Percentiles rank a stretch among this genome's conserved stretches.
Evolutionary conservation across 2,329 filamentous ascomycete species (phyloP).

Genomic region (Aspergillus sclerotialis): DNA sequence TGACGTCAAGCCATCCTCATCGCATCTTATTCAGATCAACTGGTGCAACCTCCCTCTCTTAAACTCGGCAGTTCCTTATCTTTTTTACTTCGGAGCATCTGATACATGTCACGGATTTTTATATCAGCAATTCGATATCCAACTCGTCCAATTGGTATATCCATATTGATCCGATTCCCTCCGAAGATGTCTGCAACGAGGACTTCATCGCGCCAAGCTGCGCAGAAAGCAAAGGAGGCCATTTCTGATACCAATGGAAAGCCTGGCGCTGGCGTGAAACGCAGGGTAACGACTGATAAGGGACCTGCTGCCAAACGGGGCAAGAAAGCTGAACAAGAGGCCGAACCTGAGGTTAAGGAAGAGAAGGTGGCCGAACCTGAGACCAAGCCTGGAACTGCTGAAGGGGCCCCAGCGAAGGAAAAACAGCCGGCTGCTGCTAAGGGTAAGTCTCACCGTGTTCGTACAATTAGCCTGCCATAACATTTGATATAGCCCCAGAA

Average conservation of each 20-base stretch:
- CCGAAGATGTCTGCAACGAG: constrained; percentile 23
- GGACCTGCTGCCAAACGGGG: constrained; percentile 30
- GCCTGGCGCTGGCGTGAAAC: constrained; percentile 28
- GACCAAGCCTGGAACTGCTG: constrained; percentile 5
- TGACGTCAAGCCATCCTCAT: constrained; percentile 29
- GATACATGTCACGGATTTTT: not conserved
- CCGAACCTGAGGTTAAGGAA: constrained; percentile 1
- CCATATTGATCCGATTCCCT: not conserved
- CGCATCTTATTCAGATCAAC: not conserved
- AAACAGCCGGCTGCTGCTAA: constrained; percentile 8
- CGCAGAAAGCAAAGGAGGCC: constrained; percentile 37
- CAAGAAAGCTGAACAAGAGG: constrained; percentile 22
- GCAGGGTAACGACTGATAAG: constrained; percentile 27
- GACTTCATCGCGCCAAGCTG: constrained; percentile 37
- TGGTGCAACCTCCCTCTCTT: not conserved
- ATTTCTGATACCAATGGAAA: constrained; percentile 24
- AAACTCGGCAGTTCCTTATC: too few relatives aligned
- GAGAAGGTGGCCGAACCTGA: not conserved
- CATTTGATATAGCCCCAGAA: constrained; percentile 5
- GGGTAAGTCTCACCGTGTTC: not conserved
- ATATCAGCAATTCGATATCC: constrained; percentile 1
- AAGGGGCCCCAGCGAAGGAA: constrained; percentile 5
- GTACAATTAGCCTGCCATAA: not conserved
- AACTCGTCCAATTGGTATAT: constrained; percentile 1
- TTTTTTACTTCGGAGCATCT: not conserved